Base-by-base conservation (phyloP, 805 yeast species). In the Lachancea fermentati region DNA sequence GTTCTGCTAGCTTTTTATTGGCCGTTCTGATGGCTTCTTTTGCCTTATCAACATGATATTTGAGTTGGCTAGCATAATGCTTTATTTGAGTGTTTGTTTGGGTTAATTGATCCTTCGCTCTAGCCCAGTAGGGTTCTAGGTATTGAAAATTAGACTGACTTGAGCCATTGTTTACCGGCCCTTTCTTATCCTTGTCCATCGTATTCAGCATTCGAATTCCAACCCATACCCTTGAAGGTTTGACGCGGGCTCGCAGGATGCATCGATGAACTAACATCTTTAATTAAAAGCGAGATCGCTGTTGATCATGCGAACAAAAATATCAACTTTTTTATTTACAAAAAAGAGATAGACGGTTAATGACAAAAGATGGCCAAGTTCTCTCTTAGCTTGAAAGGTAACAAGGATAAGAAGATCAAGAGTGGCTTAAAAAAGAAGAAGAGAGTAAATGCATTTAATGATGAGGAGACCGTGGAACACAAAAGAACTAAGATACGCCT, bases 11-110 rank as follows among this genome's bases (percentile, higher is more conserved):
- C 41, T 61, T 67, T 29, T 43, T 57, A 37, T 68, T 66, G 2
- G 68, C 70, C 15, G 58, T 61, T 32, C 48, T 52, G n/a, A 68
- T 52, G 2, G 72, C 60, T 7, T 51, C 47, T 29, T 53, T 63
- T 15, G 69, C 66, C 35, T 61, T 54, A 16, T 46, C 36, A 2
- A 41, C 45, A 25, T 58, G 61, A 9, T 41, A 32, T 8, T 46
- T 38, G 18, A 55, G 19, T 25, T 54, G 53, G 2, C 43, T 18
- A 3, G 45, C 34, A 31, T 49, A 47, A 3, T 49, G 40, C 19
- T 45, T 45, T 5, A 49, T 12, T 4, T 32, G 31, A 3, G 40
- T 28, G n/a, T 36, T 34, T 9, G 47, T 36, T n/a, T 31, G 43
- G 3, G 41, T 25, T 25, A 46, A 17, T 30, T 48, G 50, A 5